Evolutionary conservation across 345 rosid species (phyloP).

Genomic region (Bruguiera parviflora): DNA sequence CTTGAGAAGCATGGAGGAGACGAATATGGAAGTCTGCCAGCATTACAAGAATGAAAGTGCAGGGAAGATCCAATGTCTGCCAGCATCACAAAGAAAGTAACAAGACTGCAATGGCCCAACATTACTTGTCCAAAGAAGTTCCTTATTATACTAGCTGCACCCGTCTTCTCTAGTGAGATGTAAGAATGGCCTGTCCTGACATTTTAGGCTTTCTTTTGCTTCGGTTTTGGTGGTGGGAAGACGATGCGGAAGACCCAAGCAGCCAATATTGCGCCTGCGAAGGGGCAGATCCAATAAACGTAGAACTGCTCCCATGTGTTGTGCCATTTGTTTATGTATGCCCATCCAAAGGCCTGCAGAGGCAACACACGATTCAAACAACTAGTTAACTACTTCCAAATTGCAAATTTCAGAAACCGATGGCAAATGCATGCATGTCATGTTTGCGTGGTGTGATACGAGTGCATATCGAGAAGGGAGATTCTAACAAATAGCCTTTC

Average conservation of each 20-base stretch:
- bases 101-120: neutral
- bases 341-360: constrained; percentile 93
- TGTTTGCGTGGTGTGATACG: too few species aligned
- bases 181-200: neutral
- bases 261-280: constrained; percentile 69
- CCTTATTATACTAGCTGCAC: constrained; percentile 13
- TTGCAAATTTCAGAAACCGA: too few species aligned
- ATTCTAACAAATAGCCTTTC: too few species aligned
- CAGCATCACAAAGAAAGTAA: neutral
- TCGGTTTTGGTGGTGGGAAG: constrained; percentile 46
- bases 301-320: constrained; percentile 88
- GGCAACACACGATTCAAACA: neutral
- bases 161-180: constrained; percentile 1
- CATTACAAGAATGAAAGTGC: too few species aligned
- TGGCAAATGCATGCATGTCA: too few species aligned
- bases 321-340: constrained; percentile 71
- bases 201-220: constrained; percentile 55
- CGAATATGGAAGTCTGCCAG: too few species aligned
- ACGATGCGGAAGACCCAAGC: constrained; percentile 66
- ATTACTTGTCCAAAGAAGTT: neutral
- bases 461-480: too few species aligned
- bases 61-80: neutral
- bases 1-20: too few species aligned
- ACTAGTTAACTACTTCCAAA: too few species aligned
- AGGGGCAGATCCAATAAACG: constrained; percentile 91